Base-by-base conservation (phyloP, 768 basidiomycete species). In the Suillus bovinus region DNA sequence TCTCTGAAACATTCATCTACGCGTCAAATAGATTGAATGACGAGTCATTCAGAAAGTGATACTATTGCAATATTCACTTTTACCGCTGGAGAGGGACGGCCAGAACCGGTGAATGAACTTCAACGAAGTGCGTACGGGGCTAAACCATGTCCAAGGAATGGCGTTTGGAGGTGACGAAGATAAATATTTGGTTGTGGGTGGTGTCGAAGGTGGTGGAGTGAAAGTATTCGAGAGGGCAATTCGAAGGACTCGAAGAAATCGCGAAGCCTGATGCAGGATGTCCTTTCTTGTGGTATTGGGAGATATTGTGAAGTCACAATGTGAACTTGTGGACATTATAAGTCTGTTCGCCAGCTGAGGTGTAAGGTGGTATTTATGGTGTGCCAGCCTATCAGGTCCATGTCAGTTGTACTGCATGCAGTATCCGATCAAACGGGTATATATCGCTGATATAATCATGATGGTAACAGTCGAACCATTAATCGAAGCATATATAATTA, bases 21-120 rank as follows among this genome's bases (percentile, higher is more conserved):
- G 75, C 84, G 14, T 88, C 90, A 3, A 94, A 93, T 72, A 81
- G 91, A n/a, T n/a, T n/a, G 33, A 88, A 91, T 67, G 86, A 91
- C 67, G n/a, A n/a, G n/a, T 5, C 81, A 84, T 22, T 78, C 84
- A 0, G 84, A 81, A 52, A 90, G 91, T 27, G 91, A 94, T 71
- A 83, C 84, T 33, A 84, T 94, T 64, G 81, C 90, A 6, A 82
- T 93, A 38, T 92, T 89, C 75, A 78, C 83, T 7, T 78, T 87
- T 46, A 77, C 78, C 11, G 77, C 79, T 7, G 70, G 73, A 5
- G 73, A 79, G 20, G 78, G 78, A 34, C 68, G 71, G 29, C 78
- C 85, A 2, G 77, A 82, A 62, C 77, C 87, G 44, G 78, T 88
- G 10, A 76, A n/a, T n/a, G n/a, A n/a, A n/a, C n/a, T n/a, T n/a